Evolutionary conservation across 495 filamentous ascomycete species (phyloP), one percentile per base, ranked within the genome.

Genomic region (Neurospora sp.): DNA sequence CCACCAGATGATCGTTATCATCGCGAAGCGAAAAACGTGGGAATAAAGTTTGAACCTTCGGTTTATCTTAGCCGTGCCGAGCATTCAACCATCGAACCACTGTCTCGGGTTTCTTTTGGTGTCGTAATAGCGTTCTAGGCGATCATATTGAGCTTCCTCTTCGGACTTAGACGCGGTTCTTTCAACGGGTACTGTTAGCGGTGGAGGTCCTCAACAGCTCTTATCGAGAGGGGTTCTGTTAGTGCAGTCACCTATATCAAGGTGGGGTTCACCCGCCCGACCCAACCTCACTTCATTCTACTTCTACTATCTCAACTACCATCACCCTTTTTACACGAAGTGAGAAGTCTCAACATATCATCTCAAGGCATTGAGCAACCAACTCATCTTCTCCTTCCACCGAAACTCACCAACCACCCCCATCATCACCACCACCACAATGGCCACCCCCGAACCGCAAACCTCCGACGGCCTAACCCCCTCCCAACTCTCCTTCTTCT

Each of bases 401-500:
- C 42, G 18, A 46, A 46, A n/a, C 42, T n/a, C 42, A 5, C 46
- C 39, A 41, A 41, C 39, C 4, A 41, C 1, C 41, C 54, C 20
- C 10, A 39, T 10, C 10, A 39, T 10, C n/a, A 35, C 42, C 66
- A 72, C 18, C 42, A 71, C 5, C 39, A 44, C 11, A 74, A 38
- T 73, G 72, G 16, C 72, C 7, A 38, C 70, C 60, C 18, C 70
- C 73, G 54, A 35, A 20, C 23, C 54, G 1, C 23, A 31, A 35
- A 35, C 54, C 54, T 12, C 69, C 8, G 69, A 62, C 18, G 90
- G 90, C 73, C 91, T 99, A 54, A 92, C 91, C 18, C 80, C 88
- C 23, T 82, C 86, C 37, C 95, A 99, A 80, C 83, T 97, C 23
- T 78, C 85, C 20, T 86, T 84, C 76, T 99, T 94, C 87, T 76